Evolutionary conservation across 192 early-diverging fungal species (phyloP).

Genomic region (Linnemannia hyalina): DNA sequence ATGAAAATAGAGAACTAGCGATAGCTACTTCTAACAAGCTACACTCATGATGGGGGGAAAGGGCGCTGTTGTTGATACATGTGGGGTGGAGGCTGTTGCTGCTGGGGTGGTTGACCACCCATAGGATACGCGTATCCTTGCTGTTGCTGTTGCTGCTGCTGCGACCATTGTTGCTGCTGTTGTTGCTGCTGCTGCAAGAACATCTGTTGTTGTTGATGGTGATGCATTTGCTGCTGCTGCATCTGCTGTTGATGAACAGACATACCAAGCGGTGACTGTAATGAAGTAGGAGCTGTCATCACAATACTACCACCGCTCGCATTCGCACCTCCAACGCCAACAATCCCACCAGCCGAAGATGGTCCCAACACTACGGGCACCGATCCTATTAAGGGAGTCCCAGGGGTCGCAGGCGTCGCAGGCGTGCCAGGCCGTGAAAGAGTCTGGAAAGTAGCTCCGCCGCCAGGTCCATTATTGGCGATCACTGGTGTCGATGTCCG

Average conservation of each 20-base stretch:
- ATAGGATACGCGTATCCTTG: constrained; percentile 1
- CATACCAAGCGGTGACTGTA: neutral
- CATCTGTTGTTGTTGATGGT: constrained; percentile 21
- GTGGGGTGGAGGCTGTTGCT: constrained; percentile 14
- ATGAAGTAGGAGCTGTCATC: neutral
- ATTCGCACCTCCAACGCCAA: neutral
- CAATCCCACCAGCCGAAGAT: neutral
- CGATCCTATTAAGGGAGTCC: neutral
- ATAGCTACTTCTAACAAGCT: neutral
- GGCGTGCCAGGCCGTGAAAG: constrained; percentile 32
- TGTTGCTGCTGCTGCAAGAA: constrained; percentile 31
- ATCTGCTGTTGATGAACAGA: constrained; percentile 12
- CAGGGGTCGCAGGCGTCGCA: constrained; percentile 6
- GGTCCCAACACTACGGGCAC: neutral
- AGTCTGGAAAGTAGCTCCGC: constrained; percentile 27
- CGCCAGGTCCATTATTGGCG: neutral
- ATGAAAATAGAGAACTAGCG: neutral
- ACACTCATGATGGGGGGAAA: neutral
- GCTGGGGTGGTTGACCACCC: neutral
- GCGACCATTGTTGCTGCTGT: constrained; percentile 15
- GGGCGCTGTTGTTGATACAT: constrained; percentile 26
- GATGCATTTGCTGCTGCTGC: constrained; percentile 18
- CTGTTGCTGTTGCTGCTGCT: constrained; percentile 15
- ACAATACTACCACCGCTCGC: neutral
- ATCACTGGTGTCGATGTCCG: constrained; percentile 14